Base-by-base conservation (phyloP, 1,284 basidiomycete genomes). In the Malassezia pachydermatis region DNA sequence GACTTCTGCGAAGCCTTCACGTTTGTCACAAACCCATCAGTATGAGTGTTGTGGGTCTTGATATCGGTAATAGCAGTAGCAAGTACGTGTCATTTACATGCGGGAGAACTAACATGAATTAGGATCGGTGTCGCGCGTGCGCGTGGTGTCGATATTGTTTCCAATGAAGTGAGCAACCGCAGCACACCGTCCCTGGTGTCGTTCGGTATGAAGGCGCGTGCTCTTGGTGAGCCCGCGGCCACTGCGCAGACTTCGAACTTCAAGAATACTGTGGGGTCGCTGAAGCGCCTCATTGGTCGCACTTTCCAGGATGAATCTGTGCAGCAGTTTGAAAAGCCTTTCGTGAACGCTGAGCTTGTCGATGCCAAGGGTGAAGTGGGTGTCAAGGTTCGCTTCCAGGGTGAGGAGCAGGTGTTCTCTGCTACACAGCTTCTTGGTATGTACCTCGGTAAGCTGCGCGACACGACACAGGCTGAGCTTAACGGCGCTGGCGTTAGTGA, bases 221-320 rank as follows among this genome's bases (percentile, higher is more conserved):
- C 65, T n/a, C 55, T 70, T 32, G 67, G 67, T 40, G 67, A 70
- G 57, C 55, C 58, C 14, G 67, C 67, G 44, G 66, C 66, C 36
- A 70, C 66, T 25, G 62, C 62, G 36, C 66, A 70, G 55, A 69
- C 66, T 14, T 65, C 64, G 51, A 70, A 70, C 61, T 70, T 69
- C 48, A 70, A 70, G 45, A 70, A 70, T 60, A 70, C 67, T 33
- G 58, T 70, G 28, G 67, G 67, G 37, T 65, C 62, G n/a, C 60
- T 70, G 40, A 70, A 70, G 60, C 64, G 67, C 43, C 57, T 70
- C 33, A 51, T 70, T 41, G 67, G 67, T 35, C 58, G 67, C 41
- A 60, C 60, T 9, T 48, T 67, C 49, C 48, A 66, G 30, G 67
- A 70, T 46, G 54, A 55, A 37, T 60, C 61, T 22, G 53, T 70